Conservation (phyloP, 441 rosid genomes). For the Daphne laureola region DNA sequence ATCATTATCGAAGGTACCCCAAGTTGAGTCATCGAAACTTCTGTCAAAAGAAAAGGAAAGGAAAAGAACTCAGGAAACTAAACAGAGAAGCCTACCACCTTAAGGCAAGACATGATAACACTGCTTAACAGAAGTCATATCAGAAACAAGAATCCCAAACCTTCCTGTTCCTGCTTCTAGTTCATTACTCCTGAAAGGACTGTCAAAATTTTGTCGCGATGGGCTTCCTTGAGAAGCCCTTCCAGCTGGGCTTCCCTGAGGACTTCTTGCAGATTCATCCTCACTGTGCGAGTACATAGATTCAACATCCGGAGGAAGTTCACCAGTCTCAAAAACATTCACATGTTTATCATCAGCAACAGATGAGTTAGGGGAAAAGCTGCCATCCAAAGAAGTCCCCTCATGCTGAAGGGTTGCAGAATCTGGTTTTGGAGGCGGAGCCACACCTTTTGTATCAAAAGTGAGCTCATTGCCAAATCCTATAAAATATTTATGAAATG, state of each 20-base stretch:
- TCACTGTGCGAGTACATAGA: conserved; percentile 63
- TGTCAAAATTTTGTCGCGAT: conserved; percentile 55
- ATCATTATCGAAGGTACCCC: conserved; percentile 95
- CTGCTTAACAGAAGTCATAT: no score
- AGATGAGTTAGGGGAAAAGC: conserved; percentile 41
- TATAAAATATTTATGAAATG: conserved; percentile 22
- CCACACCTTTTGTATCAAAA: conserved; percentile 38
- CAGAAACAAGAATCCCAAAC: conserved; percentile 17
- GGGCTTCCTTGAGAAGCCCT: conserved; percentile 55
- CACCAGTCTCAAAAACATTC: conserved; percentile 33
- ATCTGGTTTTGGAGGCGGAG: conserved; percentile 26
- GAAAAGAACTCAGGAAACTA: conserved; percentile 1
- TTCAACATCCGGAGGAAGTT: conserved; percentile 50
- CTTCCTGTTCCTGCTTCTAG: conserved; percentile 51
- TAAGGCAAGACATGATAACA: no score
- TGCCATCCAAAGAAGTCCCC: conserved; percentile 43
- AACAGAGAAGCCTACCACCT: no score
- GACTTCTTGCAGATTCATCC: conserved; percentile 80
- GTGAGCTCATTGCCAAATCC: conserved; percentile 83
- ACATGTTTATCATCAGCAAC: conserved; percentile 42
- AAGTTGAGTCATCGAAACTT: conserved; percentile 79
- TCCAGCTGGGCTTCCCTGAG: conserved; percentile 65
- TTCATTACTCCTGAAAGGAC: conserved; percentile 44
- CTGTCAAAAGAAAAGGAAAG: conserved; percentile 19
- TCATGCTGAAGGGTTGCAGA: conserved; percentile 36